A percentile compares a stretch with the other conserved stretches of the same genome.
phyloP scores from a whole-genome alignment of 169 alveolate genomes.

The Eimeria brunetti region DNA sequence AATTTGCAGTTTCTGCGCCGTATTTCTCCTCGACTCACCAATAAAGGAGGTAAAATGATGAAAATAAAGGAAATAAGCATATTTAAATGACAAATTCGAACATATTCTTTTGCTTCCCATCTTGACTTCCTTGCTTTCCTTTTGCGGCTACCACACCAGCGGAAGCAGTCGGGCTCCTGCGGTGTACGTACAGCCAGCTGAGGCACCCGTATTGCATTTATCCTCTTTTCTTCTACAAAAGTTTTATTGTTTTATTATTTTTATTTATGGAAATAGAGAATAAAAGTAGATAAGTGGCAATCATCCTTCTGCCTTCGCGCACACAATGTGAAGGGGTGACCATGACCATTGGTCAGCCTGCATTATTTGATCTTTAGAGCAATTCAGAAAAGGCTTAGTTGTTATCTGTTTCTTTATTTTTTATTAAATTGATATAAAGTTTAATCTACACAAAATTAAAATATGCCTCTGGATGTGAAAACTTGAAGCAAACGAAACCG shows the following conservation, averaged over 20 bases:
- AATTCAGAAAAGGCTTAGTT: no score
- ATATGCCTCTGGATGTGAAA: no score
- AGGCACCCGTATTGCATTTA: neutral
- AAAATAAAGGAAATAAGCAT: neutral
- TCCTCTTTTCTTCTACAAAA: neutral
- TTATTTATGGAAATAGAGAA: no score
- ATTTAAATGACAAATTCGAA: no score
- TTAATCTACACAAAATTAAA: neutral
- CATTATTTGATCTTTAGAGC: no score
- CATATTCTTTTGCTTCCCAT: neutral
- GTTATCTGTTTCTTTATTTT: no score
- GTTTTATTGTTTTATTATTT: no score
- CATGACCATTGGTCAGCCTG: no score
- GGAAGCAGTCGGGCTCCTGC: neutral
- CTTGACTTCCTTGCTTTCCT: no score
- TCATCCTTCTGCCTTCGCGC: constrained; percentile 74
- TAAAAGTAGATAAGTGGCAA: no score
- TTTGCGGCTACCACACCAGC: neutral
- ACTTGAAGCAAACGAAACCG: neutral
- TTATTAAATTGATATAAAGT: neutral
- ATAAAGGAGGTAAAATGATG: neutral
- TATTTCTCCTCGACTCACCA: neutral
- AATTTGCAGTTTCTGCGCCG: neutral
- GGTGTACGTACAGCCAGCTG: neutral
- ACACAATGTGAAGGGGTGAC: constrained; percentile 85